Evolutionary conservation across 441 rosid genomes (phyloP).

Genomic region (Biscutella auriculata): DNA sequence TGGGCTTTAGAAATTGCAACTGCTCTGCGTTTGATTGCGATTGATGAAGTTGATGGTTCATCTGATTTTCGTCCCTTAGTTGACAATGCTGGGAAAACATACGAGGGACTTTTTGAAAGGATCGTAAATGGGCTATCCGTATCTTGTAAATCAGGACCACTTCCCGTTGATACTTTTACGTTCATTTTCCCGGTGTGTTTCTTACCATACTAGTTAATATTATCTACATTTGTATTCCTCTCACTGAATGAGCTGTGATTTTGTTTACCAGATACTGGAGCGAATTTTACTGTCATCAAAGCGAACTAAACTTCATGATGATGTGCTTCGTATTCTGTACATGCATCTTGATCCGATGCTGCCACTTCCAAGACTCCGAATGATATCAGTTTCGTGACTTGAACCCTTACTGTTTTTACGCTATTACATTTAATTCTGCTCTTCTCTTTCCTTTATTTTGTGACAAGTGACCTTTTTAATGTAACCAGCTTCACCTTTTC

Average conservation of each 20-base stretch:
- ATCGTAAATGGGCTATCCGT: conserved; percentile 56
- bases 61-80: conserved; percentile 40
- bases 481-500: not conserved
- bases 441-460: not conserved
- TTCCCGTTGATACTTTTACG: conserved; percentile 88
- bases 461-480: not conserved
- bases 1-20: conserved; percentile 97
- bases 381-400: conserved; percentile 67
- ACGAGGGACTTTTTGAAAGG: conserved; percentile 74
- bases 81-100: conserved; percentile 42
- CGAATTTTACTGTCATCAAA: conserved; percentile 61
- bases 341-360: conserved; percentile 87
- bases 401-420: conserved; percentile 17
- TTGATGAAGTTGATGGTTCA: conserved; percentile 43
- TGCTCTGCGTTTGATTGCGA: conserved; percentile 70
- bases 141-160: conserved; percentile 88
- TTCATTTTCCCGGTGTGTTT: conserved; percentile 84
- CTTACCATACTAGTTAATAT: conserved; percentile 1
- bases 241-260: conserved; percentile 5
- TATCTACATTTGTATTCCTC: not conserved
- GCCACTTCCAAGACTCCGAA: conserved; percentile 93
- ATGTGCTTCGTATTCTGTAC: conserved; percentile 70
- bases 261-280: conserved; percentile 74
- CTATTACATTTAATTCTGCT: not conserved
- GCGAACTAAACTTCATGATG: conserved; percentile 78